These are phyloP conservation scores for Fraxinus baroniana DNA, from an alignment of 305 asterid species.

Conservation along the genomic window DNA sequence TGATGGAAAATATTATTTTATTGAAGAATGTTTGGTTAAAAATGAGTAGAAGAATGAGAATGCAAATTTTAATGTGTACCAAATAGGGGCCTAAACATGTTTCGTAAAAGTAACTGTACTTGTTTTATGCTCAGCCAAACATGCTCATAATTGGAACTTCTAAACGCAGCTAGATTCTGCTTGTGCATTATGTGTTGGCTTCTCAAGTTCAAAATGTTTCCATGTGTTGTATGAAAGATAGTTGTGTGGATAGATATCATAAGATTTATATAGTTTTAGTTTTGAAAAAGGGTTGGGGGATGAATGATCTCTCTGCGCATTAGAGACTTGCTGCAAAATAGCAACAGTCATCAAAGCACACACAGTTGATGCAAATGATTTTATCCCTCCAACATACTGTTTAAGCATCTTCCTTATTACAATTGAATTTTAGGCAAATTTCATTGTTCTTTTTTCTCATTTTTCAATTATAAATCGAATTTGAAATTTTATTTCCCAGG, in stretches of 20 bases:
- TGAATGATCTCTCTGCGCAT: neutral
- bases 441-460: neutral
- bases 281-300: neutral
- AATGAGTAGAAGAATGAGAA: too few species aligned
- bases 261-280: neutral
- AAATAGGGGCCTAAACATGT: neutral
- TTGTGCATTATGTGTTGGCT: neutral
- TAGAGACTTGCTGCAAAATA: neutral
- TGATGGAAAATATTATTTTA: too few species aligned
- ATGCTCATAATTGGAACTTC: neutral
- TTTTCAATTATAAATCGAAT: neutral
- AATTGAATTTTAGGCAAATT: neutral
- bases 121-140: neutral
- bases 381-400: neutral
- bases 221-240: neutral
- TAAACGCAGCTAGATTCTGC: neutral
- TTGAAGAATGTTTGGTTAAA: too few species aligned
- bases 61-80: too few species aligned
- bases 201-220: conserved; percentile 5
- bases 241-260: neutral
- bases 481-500: conserved; percentile 34
- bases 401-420: neutral
- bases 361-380: neutral
- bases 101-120: neutral
- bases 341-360: neutral